Evolutionary conservation across 192 early-diverging fungal genomes (phyloP).

Genomic region (Coemansia sp.): DNA sequence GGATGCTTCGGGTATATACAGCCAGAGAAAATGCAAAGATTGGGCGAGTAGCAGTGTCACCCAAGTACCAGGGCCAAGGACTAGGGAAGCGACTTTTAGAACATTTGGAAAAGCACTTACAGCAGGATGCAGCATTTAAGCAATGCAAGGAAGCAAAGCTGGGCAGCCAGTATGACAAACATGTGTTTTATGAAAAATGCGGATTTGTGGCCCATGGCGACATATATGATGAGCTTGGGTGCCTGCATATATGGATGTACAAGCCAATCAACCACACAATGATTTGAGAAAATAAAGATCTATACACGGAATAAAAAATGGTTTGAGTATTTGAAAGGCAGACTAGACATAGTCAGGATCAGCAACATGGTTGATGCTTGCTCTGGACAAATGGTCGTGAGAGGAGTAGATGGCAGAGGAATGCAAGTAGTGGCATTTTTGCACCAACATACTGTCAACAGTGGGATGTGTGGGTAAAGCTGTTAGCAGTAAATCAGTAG

Average conservation of each 20-base stretch:
- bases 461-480: no score
- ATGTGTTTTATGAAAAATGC: conserved; percentile 34
- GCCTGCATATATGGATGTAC: conserved; percentile 44
- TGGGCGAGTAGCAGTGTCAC: conserved; percentile 34
- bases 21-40: conserved; percentile 17
- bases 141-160: conserved; percentile 9
- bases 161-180: conserved; percentile 45
- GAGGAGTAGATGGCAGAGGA: no score
- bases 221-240: conserved; percentile 33
- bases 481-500: no score
- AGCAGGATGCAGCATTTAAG: background rate
- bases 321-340: no score
- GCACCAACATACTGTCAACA: no score
- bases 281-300: background rate
- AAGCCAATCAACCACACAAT: conserved; percentile 15
- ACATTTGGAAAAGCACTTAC: conserved; percentile 17
- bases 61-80: conserved; percentile 43
- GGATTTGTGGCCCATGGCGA: conserved; percentile 32
- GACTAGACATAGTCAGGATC: no score
- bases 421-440: no score
- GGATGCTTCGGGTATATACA: conserved; percentile 30
- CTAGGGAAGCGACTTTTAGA: conserved; percentile 25
- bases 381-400: no score
- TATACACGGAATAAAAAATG: background rate
- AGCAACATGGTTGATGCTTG: no score